phyloP scores from a whole-genome alignment of 2,329 filamentous ascomycete genomes.

The Cephalotrichum gorgonifer region DNA sequence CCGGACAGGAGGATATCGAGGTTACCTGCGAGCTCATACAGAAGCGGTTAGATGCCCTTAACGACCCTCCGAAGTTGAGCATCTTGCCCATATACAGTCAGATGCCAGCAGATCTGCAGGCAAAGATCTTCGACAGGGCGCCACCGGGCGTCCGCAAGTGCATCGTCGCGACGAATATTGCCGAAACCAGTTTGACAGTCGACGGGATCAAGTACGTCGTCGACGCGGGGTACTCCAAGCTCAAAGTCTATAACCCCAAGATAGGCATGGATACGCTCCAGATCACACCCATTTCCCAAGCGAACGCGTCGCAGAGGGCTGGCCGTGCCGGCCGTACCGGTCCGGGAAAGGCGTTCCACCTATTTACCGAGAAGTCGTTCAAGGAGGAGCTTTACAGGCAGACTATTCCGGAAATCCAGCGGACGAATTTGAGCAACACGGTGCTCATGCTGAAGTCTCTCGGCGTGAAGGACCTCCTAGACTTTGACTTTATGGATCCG shows the following conservation, averaged over 20 bases:
- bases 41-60: constrained; percentile 77
- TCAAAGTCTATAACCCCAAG: constrained; percentile 96
- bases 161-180: constrained; percentile 97
- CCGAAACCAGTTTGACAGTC: constrained; percentile 93
- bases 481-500: constrained; percentile 99
- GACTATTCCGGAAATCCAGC: constrained; percentile 94
- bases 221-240: constrained; percentile 88
- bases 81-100: constrained; percentile 98
- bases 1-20: constrained; percentile 96
- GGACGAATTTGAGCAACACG: constrained; percentile 91
- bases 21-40: constrained; percentile 88
- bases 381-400: constrained; percentile 94
- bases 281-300: constrained; percentile 94
- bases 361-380: constrained; percentile 91
- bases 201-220: constrained; percentile 99
- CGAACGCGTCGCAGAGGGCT: constrained; percentile 86
- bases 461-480: constrained; percentile 84
- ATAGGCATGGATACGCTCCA: constrained; percentile 99
- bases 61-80: constrained; percentile 88
- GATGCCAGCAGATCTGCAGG: constrained; percentile 95
- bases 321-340: constrained; percentile 91
- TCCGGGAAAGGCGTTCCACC: constrained; percentile 85
- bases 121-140: constrained; percentile 93
- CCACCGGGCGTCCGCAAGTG: constrained; percentile 88
- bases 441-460: constrained; percentile 90